phyloP scores from a whole-genome alignment of 768 basidiomycete species.

The Phanerochaete sordida region DNA sequence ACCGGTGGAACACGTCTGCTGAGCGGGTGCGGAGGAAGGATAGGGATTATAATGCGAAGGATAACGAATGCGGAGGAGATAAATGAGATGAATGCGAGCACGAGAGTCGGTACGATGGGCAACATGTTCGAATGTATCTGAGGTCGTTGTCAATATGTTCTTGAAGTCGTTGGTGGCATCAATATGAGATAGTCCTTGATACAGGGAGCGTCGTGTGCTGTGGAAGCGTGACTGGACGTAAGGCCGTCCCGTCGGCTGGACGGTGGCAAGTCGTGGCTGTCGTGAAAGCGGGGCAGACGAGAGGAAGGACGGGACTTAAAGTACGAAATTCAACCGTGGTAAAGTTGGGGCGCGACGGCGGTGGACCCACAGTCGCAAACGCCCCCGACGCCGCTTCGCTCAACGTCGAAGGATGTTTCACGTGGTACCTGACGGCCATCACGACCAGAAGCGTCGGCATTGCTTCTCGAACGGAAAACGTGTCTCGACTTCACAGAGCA shows the following conservation, averaged over 20 bases:
- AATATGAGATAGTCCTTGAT: constrained; percentile 13
- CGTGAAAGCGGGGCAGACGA: constrained; percentile 16
- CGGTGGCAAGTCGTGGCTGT: constrained; percentile 28
- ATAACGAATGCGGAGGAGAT: constrained; percentile 70
- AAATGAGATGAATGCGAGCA: constrained; percentile 69
- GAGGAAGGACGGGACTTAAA: constrained; percentile 9
- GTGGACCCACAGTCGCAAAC: constrained; percentile 28
- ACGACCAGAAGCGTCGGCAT: too few relatives aligned
- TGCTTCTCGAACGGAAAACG: too few relatives aligned
- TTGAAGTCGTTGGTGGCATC: constrained; percentile 21
- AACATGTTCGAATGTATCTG: constrained; percentile 47
- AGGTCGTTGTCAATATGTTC: too few relatives aligned
- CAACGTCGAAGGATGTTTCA: too few relatives aligned
- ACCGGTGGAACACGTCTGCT: constrained; percentile 75
- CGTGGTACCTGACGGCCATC: too few relatives aligned
- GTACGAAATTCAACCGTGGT: constrained; percentile 26
- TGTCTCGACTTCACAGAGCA: too few relatives aligned
- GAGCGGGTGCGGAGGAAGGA: constrained; percentile 69
- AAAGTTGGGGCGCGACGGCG: constrained; percentile 14
- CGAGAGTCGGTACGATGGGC: constrained; percentile 62
- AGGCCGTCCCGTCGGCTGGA: constrained; percentile 35
- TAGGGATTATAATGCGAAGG: constrained; percentile 71
- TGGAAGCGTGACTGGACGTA: constrained; percentile 29
- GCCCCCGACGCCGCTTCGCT: not conserved
- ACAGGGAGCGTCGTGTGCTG: constrained; percentile 27